A percentile compares a stretch with the other conserved stretches of the same genome.
Conservation (phyloP, 495 filamentous ascomycete genomes). For the Copromyces sp. region DNA sequence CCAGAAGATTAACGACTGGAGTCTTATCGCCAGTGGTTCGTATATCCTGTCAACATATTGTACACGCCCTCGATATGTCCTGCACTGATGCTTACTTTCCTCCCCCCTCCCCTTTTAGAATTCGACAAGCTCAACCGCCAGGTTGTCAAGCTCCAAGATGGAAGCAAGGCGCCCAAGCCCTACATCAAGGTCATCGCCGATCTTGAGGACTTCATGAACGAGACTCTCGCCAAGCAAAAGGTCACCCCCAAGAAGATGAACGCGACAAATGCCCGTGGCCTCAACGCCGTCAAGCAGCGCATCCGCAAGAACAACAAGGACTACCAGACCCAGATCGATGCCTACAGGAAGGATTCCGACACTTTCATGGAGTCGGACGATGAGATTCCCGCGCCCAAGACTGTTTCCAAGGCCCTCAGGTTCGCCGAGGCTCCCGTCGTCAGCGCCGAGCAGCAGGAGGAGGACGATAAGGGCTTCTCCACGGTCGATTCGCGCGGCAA, state of each 20-base stretch:
- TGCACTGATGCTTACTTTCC: constrained; percentile 9
- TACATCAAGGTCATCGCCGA: constrained; percentile 92
- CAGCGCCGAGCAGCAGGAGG: constrained; percentile 34
- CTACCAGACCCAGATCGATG: constrained; percentile 75
- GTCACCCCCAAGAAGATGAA: constrained; percentile 98
- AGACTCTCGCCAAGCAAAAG: constrained; percentile 89
- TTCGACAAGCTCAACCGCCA: constrained; percentile 97
- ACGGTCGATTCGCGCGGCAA: constrained; percentile 81
- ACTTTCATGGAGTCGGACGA: constrained; percentile 80
- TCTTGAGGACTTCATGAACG: constrained; percentile 91
- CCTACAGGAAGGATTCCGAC: constrained; percentile 74
- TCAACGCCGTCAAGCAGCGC: constrained; percentile 93
- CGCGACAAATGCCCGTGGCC: constrained; percentile 80
- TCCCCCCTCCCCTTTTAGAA: constrained; percentile 39
- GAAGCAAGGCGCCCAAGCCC: constrained; percentile 69
- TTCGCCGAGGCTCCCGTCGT: constrained; percentile 16
- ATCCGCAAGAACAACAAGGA: constrained; percentile 99
- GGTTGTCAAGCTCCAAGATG: constrained; percentile 64
- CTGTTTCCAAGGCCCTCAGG: constrained; percentile 33
- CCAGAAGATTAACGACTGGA: constrained; percentile 95
- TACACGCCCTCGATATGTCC: not conserved
- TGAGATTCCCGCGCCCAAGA: constrained; percentile 49
- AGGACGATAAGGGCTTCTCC: constrained; percentile 74
- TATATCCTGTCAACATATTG: constrained; percentile 4
- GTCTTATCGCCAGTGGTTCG: constrained; percentile 77